phyloP scores from a whole-genome alignment of 106 monocot species.

The Vanilla planifolia region DNA sequence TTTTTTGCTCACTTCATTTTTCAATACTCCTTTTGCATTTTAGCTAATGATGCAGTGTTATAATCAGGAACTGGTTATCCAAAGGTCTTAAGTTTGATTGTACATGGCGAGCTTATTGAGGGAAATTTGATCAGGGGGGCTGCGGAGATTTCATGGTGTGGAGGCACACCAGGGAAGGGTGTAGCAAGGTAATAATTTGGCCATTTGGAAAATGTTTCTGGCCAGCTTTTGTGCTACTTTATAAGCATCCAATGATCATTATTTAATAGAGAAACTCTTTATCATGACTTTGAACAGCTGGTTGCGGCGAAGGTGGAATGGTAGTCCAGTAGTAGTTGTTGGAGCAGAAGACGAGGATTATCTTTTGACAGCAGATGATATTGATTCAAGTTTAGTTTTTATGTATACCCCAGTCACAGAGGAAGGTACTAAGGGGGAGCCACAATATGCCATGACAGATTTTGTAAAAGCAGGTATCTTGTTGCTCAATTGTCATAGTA shows the following conservation, averaged over 20 bases:
- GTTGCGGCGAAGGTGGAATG: slow-evolving; percentile 87
- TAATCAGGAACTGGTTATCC: slow-evolving; percentile 84
- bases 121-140: slow-evolving; percentile 78
- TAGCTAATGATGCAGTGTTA: too few relatives aligned
- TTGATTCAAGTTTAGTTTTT: slow-evolving; percentile 81
- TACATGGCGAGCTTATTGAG: slow-evolving; percentile 80
- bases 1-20: not conserved
- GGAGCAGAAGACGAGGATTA: slow-evolving; percentile 90
- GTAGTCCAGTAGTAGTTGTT: slow-evolving; percentile 58
- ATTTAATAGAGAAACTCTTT: not conserved
- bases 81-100: slow-evolving; percentile 58
- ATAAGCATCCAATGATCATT: not conserved
- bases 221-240: not conserved
- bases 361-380: slow-evolving; percentile 58
- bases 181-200: slow-evolving; percentile 52
- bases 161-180: slow-evolving; percentile 88
- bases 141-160: slow-evolving; percentile 97
- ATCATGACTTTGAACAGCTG: slow-evolving; percentile 36
- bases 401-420: slow-evolving; percentile 91
- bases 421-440: slow-evolving; percentile 81
- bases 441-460: slow-evolving; percentile 83
- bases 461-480: slow-evolving; percentile 81
- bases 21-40: not conserved
- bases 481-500: not conserved
- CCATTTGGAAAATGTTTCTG: not conserved